Base-by-base conservation (phyloP, 176 grass and related monocot species). In the Carex scoparia region DNA sequence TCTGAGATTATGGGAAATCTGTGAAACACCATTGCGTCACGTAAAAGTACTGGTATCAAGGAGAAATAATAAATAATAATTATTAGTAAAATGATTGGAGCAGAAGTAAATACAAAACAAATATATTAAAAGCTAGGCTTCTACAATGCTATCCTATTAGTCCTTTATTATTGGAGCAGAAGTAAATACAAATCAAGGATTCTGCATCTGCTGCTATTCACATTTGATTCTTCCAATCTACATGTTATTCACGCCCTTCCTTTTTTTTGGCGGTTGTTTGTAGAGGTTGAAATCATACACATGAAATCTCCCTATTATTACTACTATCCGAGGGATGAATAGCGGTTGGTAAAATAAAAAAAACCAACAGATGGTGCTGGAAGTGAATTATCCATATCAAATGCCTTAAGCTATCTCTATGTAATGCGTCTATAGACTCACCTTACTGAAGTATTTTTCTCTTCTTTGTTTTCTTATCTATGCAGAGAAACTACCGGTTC, bases 401-500 rank as follows among this genome's bases (percentile, higher is more conserved):
- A 56, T 77, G 48, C 12, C 23, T 32, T 77, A 55, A 56, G 27
- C 27, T 77, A 77, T 32, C 12, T 9, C 7, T 78, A 53, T 54
- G 71, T 53, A 15, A 35, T 78, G 56, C 33, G 51, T 56, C 32
- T 56, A 75, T 68, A 78, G 51, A 78, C 51, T 77, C 23, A 53
- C 5, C 28, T 12, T 57, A 78, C 74, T 57, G 74, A 57, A 33
- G 2, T 44, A 76, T n/a, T 60, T 54, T 65, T 23, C 40, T 85
- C 15, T 23, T 81, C 60, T 61, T 90, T 35, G 67, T 82, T 71
- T 88, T 91, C 54, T 85, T 38, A 19, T 85, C 81, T 86, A 32
- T 92, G 88, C 91, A 98, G 95, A 89, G 91, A 85, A 98, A 94
- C 75, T 98, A 98, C 59, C 91, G 89, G 57, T 98, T 90, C 90